Evolutionary conservation across 2,329 filamentous ascomycete species (phyloP), one percentile per base, ranked within the genome.

Genomic region (Verticillium tricorpus): DNA sequence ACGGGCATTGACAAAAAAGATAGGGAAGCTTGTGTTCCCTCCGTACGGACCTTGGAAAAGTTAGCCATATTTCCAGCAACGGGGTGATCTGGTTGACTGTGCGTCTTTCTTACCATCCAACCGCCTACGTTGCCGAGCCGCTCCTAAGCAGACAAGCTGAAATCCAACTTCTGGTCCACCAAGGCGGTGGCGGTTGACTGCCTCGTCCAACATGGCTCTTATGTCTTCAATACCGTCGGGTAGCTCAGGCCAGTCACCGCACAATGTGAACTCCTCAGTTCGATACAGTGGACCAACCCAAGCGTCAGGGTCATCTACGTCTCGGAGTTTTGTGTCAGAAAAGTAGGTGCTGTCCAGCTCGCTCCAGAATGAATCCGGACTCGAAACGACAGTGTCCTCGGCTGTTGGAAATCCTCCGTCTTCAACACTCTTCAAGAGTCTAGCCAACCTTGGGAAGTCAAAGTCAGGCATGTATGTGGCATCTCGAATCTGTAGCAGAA

Each of bases 1-100:
- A 3, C 39, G 39, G 32, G 71, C 64, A 62, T 80, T 80, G 14
- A 82, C 69, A 64, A 77, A 81, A 22, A 82, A 66, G 54, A 82
- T 73, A 1, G 80, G 80, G n/a, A 73, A 71, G 9, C 63, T 67
- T 3, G 80, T 81, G 35, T 71, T 71, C 2, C 68, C 72, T 25
- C 57, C 57, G 22, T 52, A 59, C 3, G 57, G 40, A 15, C 57
- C 56, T 57, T 22, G 5, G 12, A 2, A 12, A 17, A 11, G 17
- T 55, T 4, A 31, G 22, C 22, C 15, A 28, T 2, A 1, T 31
- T 5, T 28, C 5, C 4, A 28, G 28, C 5, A 6, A 28, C 5
- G 28, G 28, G 3, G 4, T 28, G 3, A 28, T 28, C 28, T 28
- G 28, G 4, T 6, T 6, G 5, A 28, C 5, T 28, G 4, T 28